Conservation (phyloP, 225 moss, liverwort and hornwort genomes). For the Thuidium tamariscinum region DNA sequence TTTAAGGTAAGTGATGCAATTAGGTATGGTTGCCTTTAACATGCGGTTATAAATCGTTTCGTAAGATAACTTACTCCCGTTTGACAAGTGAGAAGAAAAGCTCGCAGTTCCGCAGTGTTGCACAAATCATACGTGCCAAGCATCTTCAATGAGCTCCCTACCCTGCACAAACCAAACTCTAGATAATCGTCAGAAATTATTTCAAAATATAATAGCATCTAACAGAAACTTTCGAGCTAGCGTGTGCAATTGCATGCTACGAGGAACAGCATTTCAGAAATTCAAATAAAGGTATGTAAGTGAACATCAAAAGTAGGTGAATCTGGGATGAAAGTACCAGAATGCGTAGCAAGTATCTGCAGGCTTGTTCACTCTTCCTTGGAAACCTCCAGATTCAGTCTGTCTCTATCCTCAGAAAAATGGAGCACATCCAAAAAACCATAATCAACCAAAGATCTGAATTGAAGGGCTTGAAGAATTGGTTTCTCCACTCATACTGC, state of each 20-base stretch:
- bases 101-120: conserved; percentile 23
- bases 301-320: neutral
- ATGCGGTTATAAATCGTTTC: neutral
- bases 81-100: conserved; percentile 56
- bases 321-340: conserved; percentile 40
- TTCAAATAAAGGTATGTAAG: neutral
- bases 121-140: conserved; percentile 32
- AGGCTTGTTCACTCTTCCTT: conserved; percentile 87
- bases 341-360: conserved; percentile 96
- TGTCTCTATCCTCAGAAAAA: conserved; percentile 52
- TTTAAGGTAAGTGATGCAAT: neutral
- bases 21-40: neutral
- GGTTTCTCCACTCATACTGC: neutral
- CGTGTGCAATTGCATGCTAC: neutral
- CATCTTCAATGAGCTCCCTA: conserved; percentile 51
- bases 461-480: neutral
- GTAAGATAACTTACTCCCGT: conserved; percentile 15
- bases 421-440: neutral
- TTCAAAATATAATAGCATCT: neutral
- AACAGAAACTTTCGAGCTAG: neutral
- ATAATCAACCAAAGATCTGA: neutral
- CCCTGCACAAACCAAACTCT: conserved; percentile 18
- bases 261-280: neutral
- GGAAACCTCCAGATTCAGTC: conserved; percentile 65
- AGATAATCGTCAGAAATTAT: neutral